Conservation (phyloP, 1,284 basidiomycete species). For the Caloboletus inedulis region DNA sequence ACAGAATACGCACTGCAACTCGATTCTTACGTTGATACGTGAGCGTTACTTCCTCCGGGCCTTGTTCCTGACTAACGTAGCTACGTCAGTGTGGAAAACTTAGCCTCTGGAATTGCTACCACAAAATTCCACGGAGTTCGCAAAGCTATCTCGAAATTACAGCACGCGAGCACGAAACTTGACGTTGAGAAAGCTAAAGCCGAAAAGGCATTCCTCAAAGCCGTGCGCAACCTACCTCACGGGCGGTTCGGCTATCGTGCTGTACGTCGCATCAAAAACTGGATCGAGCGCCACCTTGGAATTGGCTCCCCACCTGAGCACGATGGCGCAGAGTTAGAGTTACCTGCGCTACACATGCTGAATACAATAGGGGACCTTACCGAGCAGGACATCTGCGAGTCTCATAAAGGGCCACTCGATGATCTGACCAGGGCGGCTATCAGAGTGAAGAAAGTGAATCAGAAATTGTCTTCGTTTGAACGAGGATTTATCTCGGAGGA, state of each 20-base stretch:
- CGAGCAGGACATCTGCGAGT: slow-evolving; percentile 4
- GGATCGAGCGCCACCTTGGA: slow-evolving; percentile 32
- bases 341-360: slow-evolving; percentile 4
- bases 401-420: slow-evolving; percentile 5
- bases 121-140: slow-evolving; percentile 49
- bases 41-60: slow-evolving; percentile 19
- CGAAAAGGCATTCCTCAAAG: slow-evolving; percentile 35
- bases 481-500: slow-evolving; percentile 78
- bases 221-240: slow-evolving; percentile 31
- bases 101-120: slow-evolving; percentile 33
- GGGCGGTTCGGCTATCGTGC: neutral
- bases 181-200: slow-evolving; percentile 47
- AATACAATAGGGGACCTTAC: neutral
- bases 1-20: slow-evolving; percentile 73
- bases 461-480: slow-evolving; percentile 75
- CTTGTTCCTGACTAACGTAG: neutral
- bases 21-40: slow-evolving; percentile 56
- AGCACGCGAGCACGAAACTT: slow-evolving; percentile 49
- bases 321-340: slow-evolving; percentile 16
- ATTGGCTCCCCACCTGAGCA: slow-evolving; percentile 5
- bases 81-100: slow-evolving; percentile 44
- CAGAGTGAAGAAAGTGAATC: slow-evolving; percentile 66
- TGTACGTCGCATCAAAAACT: slow-evolving; percentile 16
- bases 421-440: slow-evolving; percentile 60
- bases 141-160: slow-evolving; percentile 48